Evolutionary conservation across 176 grass and related monocot species (phyloP).

Genomic region (Chrysopogon serrulatus): DNA sequence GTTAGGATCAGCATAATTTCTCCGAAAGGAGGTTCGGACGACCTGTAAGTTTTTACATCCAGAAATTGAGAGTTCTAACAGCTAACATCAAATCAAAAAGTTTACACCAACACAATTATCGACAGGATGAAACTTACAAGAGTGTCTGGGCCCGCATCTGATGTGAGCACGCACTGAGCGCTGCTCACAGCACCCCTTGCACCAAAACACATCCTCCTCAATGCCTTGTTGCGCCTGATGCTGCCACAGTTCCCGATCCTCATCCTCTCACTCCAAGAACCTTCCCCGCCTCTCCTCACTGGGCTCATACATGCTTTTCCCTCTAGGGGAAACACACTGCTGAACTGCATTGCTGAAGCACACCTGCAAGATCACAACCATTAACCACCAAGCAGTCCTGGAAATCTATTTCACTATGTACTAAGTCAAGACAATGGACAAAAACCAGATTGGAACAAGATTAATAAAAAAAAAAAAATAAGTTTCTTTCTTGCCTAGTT

Average conservation of each 20-base stretch:
- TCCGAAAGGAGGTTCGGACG: constrained; percentile 47
- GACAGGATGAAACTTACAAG: constrained; percentile 21
- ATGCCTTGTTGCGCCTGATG: constrained; percentile 24
- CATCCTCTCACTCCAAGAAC: constrained; percentile 9
- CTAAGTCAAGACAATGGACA: not conserved
- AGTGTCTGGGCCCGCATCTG: constrained; percentile 37
- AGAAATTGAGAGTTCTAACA: not conserved
- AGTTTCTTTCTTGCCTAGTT: not conserved
- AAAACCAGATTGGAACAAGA: not conserved
- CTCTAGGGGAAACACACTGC: constrained; percentile 44
- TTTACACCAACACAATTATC: not conserved
- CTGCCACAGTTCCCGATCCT: constrained; percentile 31
- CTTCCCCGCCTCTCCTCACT: constrained; percentile 26
- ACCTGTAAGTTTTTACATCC: constrained; percentile 29
- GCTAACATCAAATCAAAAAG: not conserved
- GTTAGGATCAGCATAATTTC: constrained; percentile 71
- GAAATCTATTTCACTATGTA: not conserved
- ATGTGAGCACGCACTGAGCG: constrained; percentile 49
- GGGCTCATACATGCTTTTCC: constrained; percentile 49
- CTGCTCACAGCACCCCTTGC: not conserved
- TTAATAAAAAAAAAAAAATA: not conserved
- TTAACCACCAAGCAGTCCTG: not conserved
- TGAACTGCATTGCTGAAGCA: constrained; percentile 60
- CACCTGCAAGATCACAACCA: not conserved
- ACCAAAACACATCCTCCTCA: constrained; percentile 34